Evolutionary conservation across 257 asterid species (phyloP), one percentile per base, ranked within the genome.

Genomic region (Solanum bulbocastanum): DNA sequence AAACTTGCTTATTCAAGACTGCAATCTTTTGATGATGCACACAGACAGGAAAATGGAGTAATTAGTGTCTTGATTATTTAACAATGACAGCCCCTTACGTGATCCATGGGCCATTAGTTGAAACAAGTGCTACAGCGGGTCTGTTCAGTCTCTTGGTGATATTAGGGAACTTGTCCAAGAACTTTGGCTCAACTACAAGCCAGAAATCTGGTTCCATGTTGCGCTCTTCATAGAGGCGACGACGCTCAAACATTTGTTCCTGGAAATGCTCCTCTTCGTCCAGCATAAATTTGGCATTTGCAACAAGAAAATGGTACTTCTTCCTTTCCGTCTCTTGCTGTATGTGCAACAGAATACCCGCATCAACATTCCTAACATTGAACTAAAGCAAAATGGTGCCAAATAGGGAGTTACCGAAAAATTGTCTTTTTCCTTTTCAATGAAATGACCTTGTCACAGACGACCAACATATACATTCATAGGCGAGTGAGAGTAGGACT

Each of bases 181-280:
- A 97, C 90, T 95, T 97, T 25, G 99, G 99, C 86, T 97, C 99
- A 81, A 96, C 92, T 71, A 94, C 98, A 87, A 97, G 99, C 99
- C 99, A 97, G 91, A 97, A 97, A 91, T 97, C 99, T 87, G 92
- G 98, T 89, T 95, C 98, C 75, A 78, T 90, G 72, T 87, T 90
- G 42, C 97, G 91, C 91, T 97, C 99, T 27, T 65, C 94, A 42
- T 44, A 97, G 39, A 88, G 86, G 10, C 98, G 91, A 32, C 92
- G 96, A 65, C 99, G 93, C 91, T 97, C 99, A 22, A 33, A 82
- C 93, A 97, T 84, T 42, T 88, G 95, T 91, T 97, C 99, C 91
- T 96, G 88, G 93, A 97, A 97, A 89, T 97, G 99, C 95, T 97
- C 99, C 92, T 97, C 99, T 85, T 97, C 99, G 49, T 97, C 99